Evolutionary conservation across 106 monocot genomes (phyloP), one percentile per base, ranked within the genome.

Genomic region (Vanilla planifolia): DNA sequence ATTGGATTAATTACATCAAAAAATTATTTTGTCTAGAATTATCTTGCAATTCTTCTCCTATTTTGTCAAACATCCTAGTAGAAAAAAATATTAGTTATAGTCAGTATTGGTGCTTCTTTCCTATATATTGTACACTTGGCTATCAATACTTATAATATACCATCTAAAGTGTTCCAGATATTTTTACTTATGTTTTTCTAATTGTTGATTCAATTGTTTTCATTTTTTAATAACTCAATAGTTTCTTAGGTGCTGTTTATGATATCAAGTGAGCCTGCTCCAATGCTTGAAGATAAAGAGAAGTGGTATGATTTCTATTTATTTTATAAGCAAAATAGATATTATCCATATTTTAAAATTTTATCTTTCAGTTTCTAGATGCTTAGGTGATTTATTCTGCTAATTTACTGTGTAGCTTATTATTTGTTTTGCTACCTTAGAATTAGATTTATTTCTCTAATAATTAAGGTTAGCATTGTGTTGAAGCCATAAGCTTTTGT

Each of bases 261-360:
- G 96, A 98, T 98, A 72, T 98, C 96, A 33, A 82, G 91, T 65
- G 96, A 98, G 55, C 96, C 96, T 67, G 91, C 96, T 58, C 96
- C 96, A 19, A 98, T 98, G 96, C 96, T 98, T 62, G 96, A 98
- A 77, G 96, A 98, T 67, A 98, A 98, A 73, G 96, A 91, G 66
- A 98, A 98, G 61, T 98, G 96, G 96, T 98, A 75, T 33, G 67
- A 43, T 21, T 34, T 29, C 15, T 19, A 39, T 63, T 67, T 36
- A 34, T 39, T 34, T 51, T 36, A 51, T 11, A 23, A 61, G 25
- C 36, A 48, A 9, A 27, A 44, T 28, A 40, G 9, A 20, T 32
- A 33, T 7, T 56, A 20, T 8, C 5, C 20, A 36, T 37, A 59
- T 15, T 3, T 60, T 42, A 3, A 25, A 9, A 41, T 36, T 37